Percentiles rank a stretch among this genome's conserved stretches.
phyloP scores from a whole-genome alignment of 1,284 basidiomycete species.

The Coniferiporia sulphurascens region DNA sequence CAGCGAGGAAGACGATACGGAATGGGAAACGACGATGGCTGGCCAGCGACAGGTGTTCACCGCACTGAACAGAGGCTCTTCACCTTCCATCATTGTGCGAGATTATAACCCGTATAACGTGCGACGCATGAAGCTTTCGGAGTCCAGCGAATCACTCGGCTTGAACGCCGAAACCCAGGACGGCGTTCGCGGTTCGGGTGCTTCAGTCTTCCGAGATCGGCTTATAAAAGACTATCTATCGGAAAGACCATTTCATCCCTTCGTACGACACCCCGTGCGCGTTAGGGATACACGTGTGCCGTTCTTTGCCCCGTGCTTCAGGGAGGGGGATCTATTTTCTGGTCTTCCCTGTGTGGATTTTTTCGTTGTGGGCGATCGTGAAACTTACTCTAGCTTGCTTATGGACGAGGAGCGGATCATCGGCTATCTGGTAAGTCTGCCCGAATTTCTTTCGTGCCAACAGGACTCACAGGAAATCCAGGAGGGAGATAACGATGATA shows the following conservation, averaged over 20 bases:
- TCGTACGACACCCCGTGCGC: neutral
- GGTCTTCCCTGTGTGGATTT: conserved; percentile 11
- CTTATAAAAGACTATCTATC: neutral
- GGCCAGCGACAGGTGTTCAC: conserved; percentile 11
- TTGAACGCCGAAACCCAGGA: neutral
- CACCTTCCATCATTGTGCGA: neutral
- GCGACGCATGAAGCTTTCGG: neutral
- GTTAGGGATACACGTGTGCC: neutral
- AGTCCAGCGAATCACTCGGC: neutral
- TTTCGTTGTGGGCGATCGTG: neutral
- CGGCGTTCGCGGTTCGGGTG: neutral
- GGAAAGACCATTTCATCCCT: neutral
- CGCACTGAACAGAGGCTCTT: no score
- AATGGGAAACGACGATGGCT: conserved; percentile 8
- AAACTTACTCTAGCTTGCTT: neutral
- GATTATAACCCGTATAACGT: conserved; percentile 13
- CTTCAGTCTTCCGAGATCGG: neutral
- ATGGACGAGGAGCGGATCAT: conserved; percentile 16
- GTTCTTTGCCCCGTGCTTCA: neutral
- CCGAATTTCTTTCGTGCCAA: neutral
- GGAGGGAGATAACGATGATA: neutral
- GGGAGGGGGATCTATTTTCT: neutral
- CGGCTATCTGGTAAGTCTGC: conserved; percentile 4
- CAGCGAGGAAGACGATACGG: neutral
- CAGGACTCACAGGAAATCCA: neutral